These are phyloP conservation scores for Endotrypanum monterogeii DNA, from an alignment of 208 protist species.

Conservation along the genomic window DNA sequence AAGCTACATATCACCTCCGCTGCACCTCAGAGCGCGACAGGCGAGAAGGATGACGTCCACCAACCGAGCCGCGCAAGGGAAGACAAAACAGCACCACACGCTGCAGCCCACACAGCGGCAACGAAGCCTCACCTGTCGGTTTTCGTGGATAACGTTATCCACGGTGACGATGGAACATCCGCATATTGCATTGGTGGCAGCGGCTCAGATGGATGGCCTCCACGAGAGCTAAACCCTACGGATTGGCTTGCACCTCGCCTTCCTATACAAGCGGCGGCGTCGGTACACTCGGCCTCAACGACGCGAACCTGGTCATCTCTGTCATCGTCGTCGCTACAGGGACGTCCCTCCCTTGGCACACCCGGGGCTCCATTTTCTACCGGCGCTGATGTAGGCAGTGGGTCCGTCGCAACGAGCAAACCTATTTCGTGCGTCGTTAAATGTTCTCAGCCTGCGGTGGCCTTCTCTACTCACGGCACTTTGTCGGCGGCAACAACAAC, in stretches of 20 bases:
- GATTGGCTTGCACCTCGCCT: conserved; percentile 19
- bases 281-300: not conserved
- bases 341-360: not conserved
- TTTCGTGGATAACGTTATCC: conserved; percentile 9
- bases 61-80: not conserved
- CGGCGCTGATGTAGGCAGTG: not conserved
- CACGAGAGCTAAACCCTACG: conserved; percentile 1
- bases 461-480: not conserved
- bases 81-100: not conserved
- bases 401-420: not conserved
- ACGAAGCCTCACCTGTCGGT: conserved; percentile 12
- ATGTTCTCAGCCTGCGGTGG: not conserved
- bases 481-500: not conserved
- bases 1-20: not conserved
- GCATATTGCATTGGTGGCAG: not conserved
- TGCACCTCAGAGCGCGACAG: not conserved
- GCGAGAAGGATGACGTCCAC: not conserved
- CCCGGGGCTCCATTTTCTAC: not conserved
- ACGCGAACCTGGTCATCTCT: not conserved
- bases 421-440: conserved; percentile 17
- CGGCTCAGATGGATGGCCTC: not conserved
- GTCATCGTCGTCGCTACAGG: not conserved
- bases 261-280: conserved; percentile 9
- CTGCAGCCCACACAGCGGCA: not conserved
- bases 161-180: not conserved